Evolutionary conservation across 768 basidiomycete species (phyloP), one percentile per base, ranked within the genome.

Genomic region (Panaeolus cyanescens): DNA sequence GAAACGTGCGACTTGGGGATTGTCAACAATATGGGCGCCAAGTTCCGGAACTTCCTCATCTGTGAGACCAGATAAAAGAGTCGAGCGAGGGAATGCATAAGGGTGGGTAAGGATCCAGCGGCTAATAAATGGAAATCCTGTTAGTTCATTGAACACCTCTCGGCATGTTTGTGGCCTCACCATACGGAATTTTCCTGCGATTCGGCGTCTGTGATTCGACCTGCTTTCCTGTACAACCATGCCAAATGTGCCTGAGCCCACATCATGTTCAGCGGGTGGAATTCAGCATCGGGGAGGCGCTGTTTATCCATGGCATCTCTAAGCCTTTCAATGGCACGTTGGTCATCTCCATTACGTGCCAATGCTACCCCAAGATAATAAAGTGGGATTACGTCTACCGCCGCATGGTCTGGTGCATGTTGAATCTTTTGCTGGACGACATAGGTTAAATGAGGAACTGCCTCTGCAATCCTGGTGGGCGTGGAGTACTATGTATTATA

Each of bases 381-480:
- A 7, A 39, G 17, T 7, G 37, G 3, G 71, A 76, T 25, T 54
- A 70, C n/a, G 64, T 69, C 59, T 74, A 75, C 36, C 56, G 70
- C 31, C 75, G 77, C 45, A 65, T 76, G 39, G 67, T 78, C 37
- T 73, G 72, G 54, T 1, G 37, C 5, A 12, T 39, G 37, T 17
- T 1, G 6, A 19, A n/a, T 60, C 59, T 13, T 30, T 42, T 32
- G 50, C 31, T 55, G 12, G 31, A 20, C 34, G 10, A 55, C 54
- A 20, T 55, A 55, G 7, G 54, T 55, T 17, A 55, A 34, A 31
- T 32, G 31, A 32, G 31, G 32, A 9, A 55, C 30, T 19, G 54
- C 54, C n/a, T 55, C 54, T 10, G 19, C 30, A 33, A 55, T 55
- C 54, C 54, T 55, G 4, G 54, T 28, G 15, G 54, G 54, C 5